Base-by-base conservation (phyloP, 495 filamentous ascomycete species). In the Penicillium salamii region DNA sequence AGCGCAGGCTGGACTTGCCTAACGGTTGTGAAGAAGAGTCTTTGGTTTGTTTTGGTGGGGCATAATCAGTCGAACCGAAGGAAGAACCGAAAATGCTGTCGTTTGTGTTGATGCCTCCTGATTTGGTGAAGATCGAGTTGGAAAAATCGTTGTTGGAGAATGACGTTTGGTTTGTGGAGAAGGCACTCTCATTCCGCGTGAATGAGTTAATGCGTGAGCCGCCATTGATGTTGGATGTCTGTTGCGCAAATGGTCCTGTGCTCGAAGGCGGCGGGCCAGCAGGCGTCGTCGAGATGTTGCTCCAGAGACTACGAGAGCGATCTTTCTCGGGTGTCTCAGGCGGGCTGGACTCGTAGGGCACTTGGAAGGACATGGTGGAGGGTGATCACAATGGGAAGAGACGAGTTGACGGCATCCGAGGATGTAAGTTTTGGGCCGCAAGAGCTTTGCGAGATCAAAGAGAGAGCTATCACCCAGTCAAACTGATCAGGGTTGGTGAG, bases 271-370 rank as follows among this genome's bases (percentile, higher is more conserved):
- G 89, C 39, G 79, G 82, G 8, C 83, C 88, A 20, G 84, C 82
- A 36, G 90, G 90, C 17, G 90, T 92, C 1, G 86, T 91, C 1
- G 90, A 91, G 26, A 82, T 76, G 59, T 84, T 68, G 45, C 68
- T 65, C 48, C 72, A 67, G 13, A 71, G 55, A 42, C 67, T 69
- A 40, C 68, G 70, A 18, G 58, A 58, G 49, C 71, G 70, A 13
- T 55, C 61, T 54, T 72, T 74, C n/a, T 64, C 68, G 9, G 74
- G 74, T 1, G 74, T 77, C 33, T 66, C 64, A 2, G 72, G 70
- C 4, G 66, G 60, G 15, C 63, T 70, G 5, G 69, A 62, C 13
- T 69, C 68, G 43, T 61, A 66, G 8, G 68, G 63, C 13, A 71
- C 58, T 46, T 68, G 51, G 54, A 74, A 77, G 7, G 63, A 57